Base-by-base conservation (phyloP, 768 basidiomycete genomes). In the Phanerodontia chrysosporium region DNA sequence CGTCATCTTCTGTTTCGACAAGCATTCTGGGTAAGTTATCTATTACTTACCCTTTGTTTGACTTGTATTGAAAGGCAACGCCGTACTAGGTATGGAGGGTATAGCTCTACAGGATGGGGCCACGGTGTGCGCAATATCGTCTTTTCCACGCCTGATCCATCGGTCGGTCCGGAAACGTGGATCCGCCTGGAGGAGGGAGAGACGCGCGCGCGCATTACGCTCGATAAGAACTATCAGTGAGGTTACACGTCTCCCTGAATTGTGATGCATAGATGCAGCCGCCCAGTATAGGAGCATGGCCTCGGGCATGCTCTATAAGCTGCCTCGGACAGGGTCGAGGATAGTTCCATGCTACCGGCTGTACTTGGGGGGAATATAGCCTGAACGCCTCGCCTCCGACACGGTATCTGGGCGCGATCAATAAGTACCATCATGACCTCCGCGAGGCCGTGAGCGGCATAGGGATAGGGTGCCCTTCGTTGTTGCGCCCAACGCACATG, bases 1-100 rank as follows among this genome's bases (percentile, higher is more conserved):
- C 42, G 78, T 87, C 9, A 80, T 87, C 0, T 89, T 90, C 69
- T 92, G 89, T 67, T 92, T 90, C 62, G 79, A 80, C 66, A 90
- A 90, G 68, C 89, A 90, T 67, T 86, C 87, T 1, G 89, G 88
- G 83, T 88, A 63, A 13, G 67, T 67, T 35, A 24, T n/a, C n/a
- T n/a, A n/a, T n/a, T n/a, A 21, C 45, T 46, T 45, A 24, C 32
- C 14, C 35, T n/a, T 32, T 14, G 49, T 7, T 8, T 12, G 51
- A n/a, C n/a, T n/a, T 54, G 30, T 55, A 24, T 14, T 64, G 59
- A 5, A 46, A 21, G 27, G 21, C 35, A 13, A 51, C 51, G n/a
- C 32, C 7, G 16, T 51, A 16, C 10, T 42, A 87, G 86, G n/a
- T 87, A 89, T 56, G 87, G 87, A 7, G 87, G 86, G 0, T 85